Conservation (phyloP, 2,329 filamentous ascomycete genomes). For the Aspergillus sp. region DNA sequence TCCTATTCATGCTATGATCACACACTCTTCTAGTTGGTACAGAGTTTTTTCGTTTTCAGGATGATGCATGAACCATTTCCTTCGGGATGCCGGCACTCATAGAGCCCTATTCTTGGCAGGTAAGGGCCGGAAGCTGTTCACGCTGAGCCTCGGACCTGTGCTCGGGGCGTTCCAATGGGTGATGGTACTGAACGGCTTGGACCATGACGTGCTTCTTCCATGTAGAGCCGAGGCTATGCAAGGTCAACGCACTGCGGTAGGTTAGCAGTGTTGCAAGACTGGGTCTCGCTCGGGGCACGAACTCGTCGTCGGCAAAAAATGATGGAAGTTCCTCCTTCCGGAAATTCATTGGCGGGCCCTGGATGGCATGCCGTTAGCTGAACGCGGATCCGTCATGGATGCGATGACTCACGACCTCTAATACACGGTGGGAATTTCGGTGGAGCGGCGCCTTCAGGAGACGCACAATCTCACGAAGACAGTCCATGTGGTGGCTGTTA, state of each 20-base stretch:
- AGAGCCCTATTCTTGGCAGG: conserved; percentile 14
- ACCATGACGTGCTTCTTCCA: conserved; percentile 29
- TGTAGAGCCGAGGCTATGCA: conserved; percentile 29
- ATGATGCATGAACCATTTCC: background rate
- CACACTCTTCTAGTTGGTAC: background rate
- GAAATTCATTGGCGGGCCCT: conserved; percentile 45
- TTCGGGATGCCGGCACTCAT: background rate
- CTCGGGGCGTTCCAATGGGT: conserved; percentile 26
- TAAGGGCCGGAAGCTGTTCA: conserved; percentile 20
- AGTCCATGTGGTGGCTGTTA: conserved; percentile 25
- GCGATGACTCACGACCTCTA: conserved; percentile 34
- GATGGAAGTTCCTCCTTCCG: conserved; percentile 41
- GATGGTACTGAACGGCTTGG: conserved; percentile 27
- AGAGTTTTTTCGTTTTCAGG: background rate
- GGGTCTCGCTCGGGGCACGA: conserved; percentile 19
- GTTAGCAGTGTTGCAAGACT: conserved; percentile 22
- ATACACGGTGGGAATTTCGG: conserved; percentile 25
- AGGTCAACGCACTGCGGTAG: conserved; percentile 32
- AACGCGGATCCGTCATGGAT: background rate
- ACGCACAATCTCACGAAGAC: conserved; percentile 35
- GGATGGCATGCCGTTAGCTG: conserved; percentile 9
- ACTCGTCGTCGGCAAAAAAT: conserved; percentile 41
- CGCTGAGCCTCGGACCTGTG: conserved; percentile 31
- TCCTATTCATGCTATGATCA: conserved; percentile 43
- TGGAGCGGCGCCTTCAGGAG: conserved; percentile 34